Base-by-base conservation (phyloP, 306 rosid species). In the Urtica urens region DNA sequence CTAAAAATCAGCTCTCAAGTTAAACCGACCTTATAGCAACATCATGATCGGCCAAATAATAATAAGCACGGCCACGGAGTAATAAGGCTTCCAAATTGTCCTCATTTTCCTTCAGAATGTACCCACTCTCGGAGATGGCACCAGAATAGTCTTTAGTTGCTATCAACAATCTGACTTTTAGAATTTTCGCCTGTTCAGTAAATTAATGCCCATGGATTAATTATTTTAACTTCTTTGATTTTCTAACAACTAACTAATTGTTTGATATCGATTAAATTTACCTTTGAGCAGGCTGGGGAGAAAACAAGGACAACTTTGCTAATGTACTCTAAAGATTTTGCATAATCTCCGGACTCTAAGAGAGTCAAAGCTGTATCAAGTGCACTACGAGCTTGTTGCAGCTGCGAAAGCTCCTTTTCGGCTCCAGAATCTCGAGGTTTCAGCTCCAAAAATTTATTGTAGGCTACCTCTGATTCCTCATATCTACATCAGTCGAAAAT, bases 401-500 rank as follows among this genome's bases (percentile, higher is more conserved):
- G 63, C 64, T 92, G 99, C 65, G 93, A 79, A 56, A 92, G 83
- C 72, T 92, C 99, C 81, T 86, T 92, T 72, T 82, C 78, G 38
- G 77, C 96, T 22, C 59, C 77, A 14, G 83, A 67, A 49, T 73
- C 44, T 18, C 64, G 72, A 19, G 94, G 99, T 70, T 92, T 79
- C 43, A 92, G 68, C 80, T 77, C 93, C 70, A 92, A 74, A 66
- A 68, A 75, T 66, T 72, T 75, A 45, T 65, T 65, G 75, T 92
- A 92, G 74, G 70, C 80, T 78, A 67, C 64, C 80, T 92, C 96
- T 34, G 99, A 77, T 70, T 79, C 96, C 62, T 79, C 77, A 70
- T 82, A 92, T 86, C 99, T 92, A 79, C 99, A 85, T 81, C 78
- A 92, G 83, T 87, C 92, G 85, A 86, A 92, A 92, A 85, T 69